phyloP scores from a whole-genome alignment of 345 rosid genomes.

The Eucalyptus tenuipes region DNA sequence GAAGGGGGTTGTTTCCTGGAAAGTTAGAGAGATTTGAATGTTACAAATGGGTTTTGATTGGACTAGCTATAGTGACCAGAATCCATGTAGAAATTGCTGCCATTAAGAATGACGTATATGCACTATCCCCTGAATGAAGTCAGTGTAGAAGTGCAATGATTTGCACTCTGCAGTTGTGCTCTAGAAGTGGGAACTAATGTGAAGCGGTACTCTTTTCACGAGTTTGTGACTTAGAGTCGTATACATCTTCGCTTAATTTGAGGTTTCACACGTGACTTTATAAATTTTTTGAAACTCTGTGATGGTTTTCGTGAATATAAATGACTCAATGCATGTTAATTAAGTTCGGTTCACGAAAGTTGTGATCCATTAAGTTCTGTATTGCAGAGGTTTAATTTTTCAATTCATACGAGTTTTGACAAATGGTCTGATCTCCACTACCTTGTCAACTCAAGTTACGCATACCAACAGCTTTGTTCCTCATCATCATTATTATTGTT shows the following conservation, averaged over 20 bases:
- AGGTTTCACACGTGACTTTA: accelerated
- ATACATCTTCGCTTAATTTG: accelerated
- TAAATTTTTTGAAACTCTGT: neutral
- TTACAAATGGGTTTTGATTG: neutral
- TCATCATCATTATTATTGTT: neutral
- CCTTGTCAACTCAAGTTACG: neutral
- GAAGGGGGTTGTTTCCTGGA: neutral
- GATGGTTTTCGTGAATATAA: neutral
- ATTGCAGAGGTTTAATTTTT: neutral
- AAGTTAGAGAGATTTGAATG: neutral
- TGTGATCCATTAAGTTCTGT: neutral
- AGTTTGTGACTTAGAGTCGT: neutral
- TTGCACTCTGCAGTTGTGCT: neutral
- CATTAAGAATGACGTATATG: neutral
- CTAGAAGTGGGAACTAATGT: neutral
- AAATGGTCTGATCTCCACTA: neutral
- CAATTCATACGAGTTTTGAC: neutral
- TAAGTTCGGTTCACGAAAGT: neutral
- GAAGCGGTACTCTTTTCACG: neutral
- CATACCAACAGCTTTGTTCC: neutral
- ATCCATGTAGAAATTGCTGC: neutral
- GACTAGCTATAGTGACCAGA: neutral
- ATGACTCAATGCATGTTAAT: neutral
- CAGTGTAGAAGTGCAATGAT: neutral
- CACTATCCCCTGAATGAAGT: neutral